Percentiles rank a stretch among this genome's conserved stretches.
Conservation (phyloP, 2,329 filamentous ascomycete genomes). For the Botrytis squamosa region DNA sequence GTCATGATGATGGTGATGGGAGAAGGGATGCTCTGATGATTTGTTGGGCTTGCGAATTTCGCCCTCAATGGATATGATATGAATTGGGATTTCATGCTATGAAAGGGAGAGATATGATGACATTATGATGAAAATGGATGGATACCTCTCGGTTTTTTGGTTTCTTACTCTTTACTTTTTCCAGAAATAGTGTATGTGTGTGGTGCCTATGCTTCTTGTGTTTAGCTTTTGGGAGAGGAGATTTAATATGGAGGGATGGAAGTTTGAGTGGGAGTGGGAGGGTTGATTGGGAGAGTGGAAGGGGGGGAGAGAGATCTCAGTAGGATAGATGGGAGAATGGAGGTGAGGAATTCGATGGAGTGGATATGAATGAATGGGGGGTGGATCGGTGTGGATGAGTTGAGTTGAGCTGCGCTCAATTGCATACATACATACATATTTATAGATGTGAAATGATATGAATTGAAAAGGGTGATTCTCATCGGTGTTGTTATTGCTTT, state of each 20-base stretch:
- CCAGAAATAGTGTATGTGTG: neutral
- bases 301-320: neutral
- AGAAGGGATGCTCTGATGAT: neutral
- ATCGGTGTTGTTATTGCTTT: neutral
- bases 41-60: neutral
- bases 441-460: neutral
- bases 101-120: constrained; percentile 1
- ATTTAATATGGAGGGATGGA: neutral
- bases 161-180: neutral
- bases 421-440: neutral
- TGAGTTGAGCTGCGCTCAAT: neutral
- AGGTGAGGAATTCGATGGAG: neutral
- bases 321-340: neutral
- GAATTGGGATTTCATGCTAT: neutral
- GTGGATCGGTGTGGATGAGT: neutral
- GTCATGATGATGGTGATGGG: neutral
- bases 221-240: neutral
- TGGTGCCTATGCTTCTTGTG: neutral
- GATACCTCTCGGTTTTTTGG: neutral
- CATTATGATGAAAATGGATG: constrained; percentile 7
- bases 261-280: neutral
- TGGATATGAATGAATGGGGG: neutral
- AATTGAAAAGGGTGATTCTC: neutral
- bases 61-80: neutral
- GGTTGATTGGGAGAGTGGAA: too few relatives aligned